Conservation (phyloP, 192 early-diverging fungal genomes). For the Chytriomyces sp. region DNA sequence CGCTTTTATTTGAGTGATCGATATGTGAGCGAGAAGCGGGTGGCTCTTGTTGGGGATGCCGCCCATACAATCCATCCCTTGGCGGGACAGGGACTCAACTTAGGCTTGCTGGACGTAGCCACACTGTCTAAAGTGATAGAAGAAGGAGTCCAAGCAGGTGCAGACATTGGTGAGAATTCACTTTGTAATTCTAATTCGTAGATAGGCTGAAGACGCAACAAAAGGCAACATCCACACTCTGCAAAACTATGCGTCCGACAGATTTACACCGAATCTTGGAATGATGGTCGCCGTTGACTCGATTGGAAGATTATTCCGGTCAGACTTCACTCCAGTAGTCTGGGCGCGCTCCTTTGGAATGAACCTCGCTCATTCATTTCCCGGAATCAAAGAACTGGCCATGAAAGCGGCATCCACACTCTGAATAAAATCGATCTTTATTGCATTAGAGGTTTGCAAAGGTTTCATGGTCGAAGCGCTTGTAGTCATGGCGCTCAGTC, state of each 20-base stretch:
- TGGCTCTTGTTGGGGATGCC: slow-evolving; percentile 94
- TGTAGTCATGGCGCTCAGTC: slow-evolving; percentile 55
- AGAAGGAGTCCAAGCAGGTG: slow-evolving; percentile 67
- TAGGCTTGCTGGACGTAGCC: slow-evolving; percentile 86
- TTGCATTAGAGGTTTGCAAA: slow-evolving; percentile 1
- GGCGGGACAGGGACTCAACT: slow-evolving; percentile 95
- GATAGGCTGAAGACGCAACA: too few relatives aligned
- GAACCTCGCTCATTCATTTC: slow-evolving; percentile 66
- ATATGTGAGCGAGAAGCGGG: slow-evolving; percentile 68
- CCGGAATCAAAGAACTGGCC: slow-evolving; percentile 58
- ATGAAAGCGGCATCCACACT: slow-evolving; percentile 28
- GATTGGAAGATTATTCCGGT: slow-evolving; percentile 76
- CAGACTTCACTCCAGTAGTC: slow-evolving; percentile 62
- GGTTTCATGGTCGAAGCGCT: slow-evolving; percentile 46
- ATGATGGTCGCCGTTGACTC: slow-evolving; percentile 86
- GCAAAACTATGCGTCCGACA: slow-evolving; percentile 73
- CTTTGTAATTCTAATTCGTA: neutral
- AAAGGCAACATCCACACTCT: slow-evolving; percentile 72
- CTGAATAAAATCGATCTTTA: neutral
- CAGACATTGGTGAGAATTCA: slow-evolving; percentile 76
- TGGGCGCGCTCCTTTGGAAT: slow-evolving; percentile 74
- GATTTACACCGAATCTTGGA: slow-evolving; percentile 79
- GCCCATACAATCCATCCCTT: slow-evolving; percentile 95
- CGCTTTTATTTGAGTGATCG: slow-evolving; percentile 76
- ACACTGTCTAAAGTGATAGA: slow-evolving; percentile 65